phyloP scores from a whole-genome alignment of 148 eudicot genomes.

The Spergularia bocconei region DNA sequence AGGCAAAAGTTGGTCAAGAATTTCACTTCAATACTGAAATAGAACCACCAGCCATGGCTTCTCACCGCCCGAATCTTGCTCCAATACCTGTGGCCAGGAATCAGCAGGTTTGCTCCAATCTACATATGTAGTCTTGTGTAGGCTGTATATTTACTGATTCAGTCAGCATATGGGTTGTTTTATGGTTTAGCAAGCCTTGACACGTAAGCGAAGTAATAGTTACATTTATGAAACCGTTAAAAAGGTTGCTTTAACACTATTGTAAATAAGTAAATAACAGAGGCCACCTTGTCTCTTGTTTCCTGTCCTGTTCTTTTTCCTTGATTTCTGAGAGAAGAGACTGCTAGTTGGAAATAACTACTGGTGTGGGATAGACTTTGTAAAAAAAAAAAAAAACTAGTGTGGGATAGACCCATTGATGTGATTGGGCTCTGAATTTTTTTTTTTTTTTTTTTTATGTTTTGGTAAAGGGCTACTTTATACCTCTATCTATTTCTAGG shows the following conservation, averaged over 20 bases:
- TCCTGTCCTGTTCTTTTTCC: not conserved
- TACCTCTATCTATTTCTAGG: not conserved
- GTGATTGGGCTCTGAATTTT: not conserved
- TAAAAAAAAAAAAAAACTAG: too few relatives aligned
- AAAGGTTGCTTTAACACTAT: not conserved
- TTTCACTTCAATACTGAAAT: constrained; percentile 38
- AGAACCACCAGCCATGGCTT: constrained; percentile 42
- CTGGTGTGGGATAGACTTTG: too few relatives aligned
- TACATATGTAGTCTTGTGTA: not conserved
- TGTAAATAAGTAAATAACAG: not conserved
- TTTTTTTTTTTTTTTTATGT: not conserved
- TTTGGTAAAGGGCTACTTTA: not conserved
- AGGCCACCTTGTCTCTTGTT: not conserved
- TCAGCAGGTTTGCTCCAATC: constrained; percentile 57
- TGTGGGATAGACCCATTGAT: not conserved
- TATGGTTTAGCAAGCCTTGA: not conserved
- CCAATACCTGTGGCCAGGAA: constrained; percentile 61
- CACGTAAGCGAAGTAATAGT: too few relatives aligned
- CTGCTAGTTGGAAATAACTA: not conserved
- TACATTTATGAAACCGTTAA: not conserved
- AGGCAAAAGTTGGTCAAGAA: constrained; percentile 53
- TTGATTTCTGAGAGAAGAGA: not conserved
- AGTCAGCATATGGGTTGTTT: not conserved
- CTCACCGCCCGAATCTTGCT: constrained; percentile 78
- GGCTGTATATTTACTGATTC: not conserved